A percentile compares a stretch with the other conserved stretches of the same genome.
Evolutionary conservation across 306 rosid genomes (phyloP).

Genomic region (Ziziphus jujuba): DNA sequence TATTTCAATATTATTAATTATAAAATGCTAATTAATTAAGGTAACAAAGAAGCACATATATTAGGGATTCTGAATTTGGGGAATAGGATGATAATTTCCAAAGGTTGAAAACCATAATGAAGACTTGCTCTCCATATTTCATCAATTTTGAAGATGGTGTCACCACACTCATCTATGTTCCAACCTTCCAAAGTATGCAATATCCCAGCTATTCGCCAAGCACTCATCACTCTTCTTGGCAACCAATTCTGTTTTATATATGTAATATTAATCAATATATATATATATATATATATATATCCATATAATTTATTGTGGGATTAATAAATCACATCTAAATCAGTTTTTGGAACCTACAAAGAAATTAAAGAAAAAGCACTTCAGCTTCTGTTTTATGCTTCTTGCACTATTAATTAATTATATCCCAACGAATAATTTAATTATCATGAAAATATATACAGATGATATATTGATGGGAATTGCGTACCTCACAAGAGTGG

Average conservation of each 20-base stretch:
- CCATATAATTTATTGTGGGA: too few species aligned
- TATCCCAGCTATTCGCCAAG: conserved; percentile 68
- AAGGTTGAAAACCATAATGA: conserved; percentile 67
- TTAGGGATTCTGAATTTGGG: not conserved
- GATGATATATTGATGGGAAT: too few species aligned
- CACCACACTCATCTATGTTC: conserved; percentile 63
- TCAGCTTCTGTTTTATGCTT: not conserved
- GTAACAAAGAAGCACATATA: not conserved
- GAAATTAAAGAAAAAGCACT: not conserved
- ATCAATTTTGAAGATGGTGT: conserved; percentile 39
- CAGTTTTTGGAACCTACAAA: too few species aligned
- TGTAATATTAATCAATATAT: not conserved
- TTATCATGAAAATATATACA: too few species aligned
- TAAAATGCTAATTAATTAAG: too few species aligned
- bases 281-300: too few species aligned
- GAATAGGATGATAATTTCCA: not conserved
- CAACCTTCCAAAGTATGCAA: conserved; percentile 70
- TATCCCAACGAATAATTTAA: too few species aligned
- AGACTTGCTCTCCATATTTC: conserved; percentile 66
- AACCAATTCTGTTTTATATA: conserved; percentile 51
- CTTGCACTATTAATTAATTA: too few species aligned
- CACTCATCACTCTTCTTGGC: conserved; percentile 83
- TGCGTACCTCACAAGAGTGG: conserved; percentile 65
- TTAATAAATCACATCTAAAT: not conserved
- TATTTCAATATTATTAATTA: too few species aligned